Evolutionary conservation across 306 rosid species (phyloP).

Genomic region (Luffa aegyptiaca): DNA sequence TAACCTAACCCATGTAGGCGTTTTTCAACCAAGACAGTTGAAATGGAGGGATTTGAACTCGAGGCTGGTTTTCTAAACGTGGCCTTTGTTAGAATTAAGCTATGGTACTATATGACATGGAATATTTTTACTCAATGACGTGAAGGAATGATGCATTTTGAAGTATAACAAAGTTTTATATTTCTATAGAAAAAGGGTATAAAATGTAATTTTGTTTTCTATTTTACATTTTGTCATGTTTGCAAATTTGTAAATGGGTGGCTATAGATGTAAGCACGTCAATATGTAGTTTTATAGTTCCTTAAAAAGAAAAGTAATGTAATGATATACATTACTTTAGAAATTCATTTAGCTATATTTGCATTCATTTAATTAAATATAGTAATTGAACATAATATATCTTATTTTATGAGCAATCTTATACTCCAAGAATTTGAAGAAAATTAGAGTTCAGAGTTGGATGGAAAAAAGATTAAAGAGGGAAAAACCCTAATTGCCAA

Average conservation of each 20-base stretch:
- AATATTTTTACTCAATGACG: not conserved
- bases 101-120: not conserved
- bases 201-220: not conserved
- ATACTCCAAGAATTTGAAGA: not conserved
- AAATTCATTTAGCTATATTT: not conserved
- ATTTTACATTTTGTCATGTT: not conserved
- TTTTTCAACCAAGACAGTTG: not conserved
- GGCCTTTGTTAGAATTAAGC: not conserved
- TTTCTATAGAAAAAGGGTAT: not conserved
- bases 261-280: not conserved
- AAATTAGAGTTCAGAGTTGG: not conserved
- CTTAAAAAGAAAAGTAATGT: not conserved
- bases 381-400: not conserved
- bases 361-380: not conserved
- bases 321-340: not conserved
- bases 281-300: not conserved
- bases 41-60: not conserved
- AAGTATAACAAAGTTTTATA: not conserved
- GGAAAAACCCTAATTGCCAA: not conserved
- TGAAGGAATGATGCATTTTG: not conserved
- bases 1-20: not conserved
- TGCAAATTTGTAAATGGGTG: not conserved
- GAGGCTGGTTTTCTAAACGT: not conserved
- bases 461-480: not conserved
- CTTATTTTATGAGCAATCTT: not conserved